These are phyloP conservation scores for Aspergillus homomorphus DNA, from an alignment of 495 filamentous ascomycete species.

Conservation along the genomic window DNA sequence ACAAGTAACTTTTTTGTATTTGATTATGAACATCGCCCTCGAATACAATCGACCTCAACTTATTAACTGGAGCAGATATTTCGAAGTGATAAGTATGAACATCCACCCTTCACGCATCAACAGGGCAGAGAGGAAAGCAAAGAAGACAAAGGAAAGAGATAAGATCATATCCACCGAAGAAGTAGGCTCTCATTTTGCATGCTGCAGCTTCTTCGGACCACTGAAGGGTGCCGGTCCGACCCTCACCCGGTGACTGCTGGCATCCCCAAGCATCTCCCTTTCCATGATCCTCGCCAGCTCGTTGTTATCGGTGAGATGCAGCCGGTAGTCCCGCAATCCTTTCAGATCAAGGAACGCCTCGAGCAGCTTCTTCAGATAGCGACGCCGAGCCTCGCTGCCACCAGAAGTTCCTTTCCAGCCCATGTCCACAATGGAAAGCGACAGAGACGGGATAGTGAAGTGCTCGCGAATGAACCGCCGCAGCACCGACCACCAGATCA, in stretches of 20 bases:
- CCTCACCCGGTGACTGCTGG: neutral
- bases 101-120: neutral
- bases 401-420: conserved; percentile 10
- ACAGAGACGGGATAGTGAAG: conserved; percentile 21
- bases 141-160: neutral
- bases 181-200: neutral
- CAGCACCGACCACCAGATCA: conserved; percentile 24
- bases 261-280: conserved; percentile 13
- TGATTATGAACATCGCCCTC: neutral
- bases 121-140: neutral
- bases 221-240: neutral
- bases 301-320: conserved; percentile 19
- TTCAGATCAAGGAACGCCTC: conserved; percentile 17
- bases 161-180: neutral
- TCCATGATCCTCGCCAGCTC: conserved; percentile 18
- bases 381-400: conserved; percentile 4
- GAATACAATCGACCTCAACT: neutral
- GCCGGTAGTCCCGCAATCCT: conserved; percentile 18
- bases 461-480: conserved; percentile 30
- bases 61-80: neutral
- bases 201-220: neutral
- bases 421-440: conserved; percentile 19
- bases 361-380: conserved; percentile 20
- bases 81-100: neutral
- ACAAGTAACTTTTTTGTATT: neutral